Evolutionary conservation across 176 grass and related monocot genomes (phyloP).

Genomic region (Pharus latifolius): DNA sequence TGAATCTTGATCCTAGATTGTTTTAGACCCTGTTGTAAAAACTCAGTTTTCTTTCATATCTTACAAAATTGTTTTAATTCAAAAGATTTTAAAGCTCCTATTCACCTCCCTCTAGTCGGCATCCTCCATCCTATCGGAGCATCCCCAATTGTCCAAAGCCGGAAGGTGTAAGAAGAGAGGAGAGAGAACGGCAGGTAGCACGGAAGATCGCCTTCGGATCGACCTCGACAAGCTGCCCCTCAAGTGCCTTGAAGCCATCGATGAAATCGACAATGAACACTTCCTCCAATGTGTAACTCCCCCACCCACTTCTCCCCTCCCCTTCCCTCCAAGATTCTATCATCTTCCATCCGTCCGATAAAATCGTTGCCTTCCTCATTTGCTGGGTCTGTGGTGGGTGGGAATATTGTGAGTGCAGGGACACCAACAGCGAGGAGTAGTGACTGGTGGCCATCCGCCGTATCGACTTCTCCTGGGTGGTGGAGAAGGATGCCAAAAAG

Average conservation of each 20-base stretch:
- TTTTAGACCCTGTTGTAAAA: too few relatives aligned
- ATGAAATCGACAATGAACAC: conserved; percentile 86
- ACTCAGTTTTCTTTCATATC: too few relatives aligned
- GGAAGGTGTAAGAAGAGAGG: too few relatives aligned
- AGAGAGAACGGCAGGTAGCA: not conserved
- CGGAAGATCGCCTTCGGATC: conserved; percentile 41
- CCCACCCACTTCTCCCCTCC: not conserved
- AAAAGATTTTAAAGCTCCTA: too few relatives aligned
- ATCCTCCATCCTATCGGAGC: too few relatives aligned
- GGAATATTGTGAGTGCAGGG: conserved; percentile 19
- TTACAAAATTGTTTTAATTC: too few relatives aligned
- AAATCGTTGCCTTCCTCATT: not conserved
- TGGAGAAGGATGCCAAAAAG: conserved; percentile 71
- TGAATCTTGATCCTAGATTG: too few relatives aligned
- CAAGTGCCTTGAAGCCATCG: conserved; percentile 76
- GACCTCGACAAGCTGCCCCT: conserved; percentile 93
- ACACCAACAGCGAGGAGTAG: conserved; percentile 68
- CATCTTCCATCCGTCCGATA: not conserved
- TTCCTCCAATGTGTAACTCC: conserved; percentile 82
- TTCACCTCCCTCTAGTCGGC: too few relatives aligned
- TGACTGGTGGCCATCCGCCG: conserved; percentile 57
- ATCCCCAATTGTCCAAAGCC: too few relatives aligned
- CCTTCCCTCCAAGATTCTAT: not conserved
- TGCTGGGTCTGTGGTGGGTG: not conserved
- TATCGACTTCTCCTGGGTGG: conserved; percentile 71